Conservation (phyloP, 345 rosid genomes). For the Pugionium dolabratum region DNA sequence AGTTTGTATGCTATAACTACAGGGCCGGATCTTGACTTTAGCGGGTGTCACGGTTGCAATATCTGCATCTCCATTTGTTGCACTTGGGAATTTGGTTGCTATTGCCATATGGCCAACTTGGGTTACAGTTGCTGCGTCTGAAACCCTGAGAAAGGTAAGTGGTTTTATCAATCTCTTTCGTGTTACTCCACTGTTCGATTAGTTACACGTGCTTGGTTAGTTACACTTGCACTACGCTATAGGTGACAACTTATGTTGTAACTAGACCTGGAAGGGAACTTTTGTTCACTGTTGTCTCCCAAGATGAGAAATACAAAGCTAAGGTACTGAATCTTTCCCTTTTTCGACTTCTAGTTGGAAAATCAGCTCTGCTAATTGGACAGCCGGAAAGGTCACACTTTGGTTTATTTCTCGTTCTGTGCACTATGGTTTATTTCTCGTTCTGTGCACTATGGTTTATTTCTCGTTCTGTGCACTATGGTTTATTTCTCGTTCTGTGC, state of each 20-base stretch:
- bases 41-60: conserved; percentile 80
- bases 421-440: conserved; percentile 8
- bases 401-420: neutral
- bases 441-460: neutral
- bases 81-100: conserved; percentile 68
- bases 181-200: conserved; percentile 9
- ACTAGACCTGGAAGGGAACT: conserved; percentile 94
- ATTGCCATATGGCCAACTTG: conserved; percentile 90
- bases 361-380: neutral
- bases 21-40: conserved; percentile 82
- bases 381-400: conserved; percentile 6
- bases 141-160: conserved; percentile 85
- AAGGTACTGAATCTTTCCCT: conserved; percentile 49
- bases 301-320: conserved; percentile 95
- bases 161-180: neutral
- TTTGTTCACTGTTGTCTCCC: conserved; percentile 83
- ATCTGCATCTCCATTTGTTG: conserved; percentile 76
- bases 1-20: conserved; percentile 22
- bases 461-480: neutral
- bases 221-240: conserved; percentile 23
- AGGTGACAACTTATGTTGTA: conserved; percentile 86
- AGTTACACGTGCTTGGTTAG: neutral
- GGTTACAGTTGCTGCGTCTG: conserved; percentile 74
- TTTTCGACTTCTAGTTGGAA: neutral
- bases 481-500: too few relatives aligned